Conservation (phyloP, 2,329 filamentous ascomycete species). For the Phyllosticta citribraziliensis region DNA sequence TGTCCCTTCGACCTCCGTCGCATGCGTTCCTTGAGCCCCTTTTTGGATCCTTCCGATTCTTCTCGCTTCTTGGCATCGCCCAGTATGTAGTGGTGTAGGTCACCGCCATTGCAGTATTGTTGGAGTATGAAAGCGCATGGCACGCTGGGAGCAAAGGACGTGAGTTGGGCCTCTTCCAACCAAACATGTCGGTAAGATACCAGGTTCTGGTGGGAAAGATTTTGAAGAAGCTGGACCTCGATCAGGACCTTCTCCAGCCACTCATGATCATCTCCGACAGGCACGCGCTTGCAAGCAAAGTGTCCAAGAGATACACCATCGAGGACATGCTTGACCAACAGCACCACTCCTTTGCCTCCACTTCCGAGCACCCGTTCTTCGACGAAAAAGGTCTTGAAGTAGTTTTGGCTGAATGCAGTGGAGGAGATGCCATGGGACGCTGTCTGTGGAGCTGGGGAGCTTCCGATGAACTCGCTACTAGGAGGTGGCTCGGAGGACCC, state of each 20-base stretch:
- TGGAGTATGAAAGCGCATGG: conserved; percentile 95
- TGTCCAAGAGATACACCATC: conserved; percentile 81
- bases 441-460: conserved; percentile 30
- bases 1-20: conserved; percentile 73
- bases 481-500: conserved; percentile 32
- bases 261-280: conserved; percentile 82
- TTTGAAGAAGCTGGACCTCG: conserved; percentile 86
- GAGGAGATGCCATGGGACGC: conserved; percentile 62
- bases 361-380: conserved; percentile 78
- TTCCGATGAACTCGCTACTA: conserved; percentile 41
- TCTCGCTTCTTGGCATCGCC: conserved; percentile 44
- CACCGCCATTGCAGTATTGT: conserved; percentile 92
- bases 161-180: conserved; percentile 82
- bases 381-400: conserved; percentile 87
- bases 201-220: conserved; percentile 85
- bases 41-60: conserved; percentile 54
- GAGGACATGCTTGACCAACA: conserved; percentile 86
- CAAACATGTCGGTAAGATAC: conserved; percentile 97
- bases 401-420: conserved; percentile 81
- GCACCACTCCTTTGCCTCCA: conserved; percentile 88
- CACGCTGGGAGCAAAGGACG: conserved; percentile 76
- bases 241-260: conserved; percentile 93
- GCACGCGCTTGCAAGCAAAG: conserved; percentile 94
- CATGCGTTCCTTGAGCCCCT: conserved; percentile 81
- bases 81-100: conserved; percentile 80